Evolutionary conservation across 306 rosid species (phyloP).

Genomic region (Cucurbita maxima): DNA sequence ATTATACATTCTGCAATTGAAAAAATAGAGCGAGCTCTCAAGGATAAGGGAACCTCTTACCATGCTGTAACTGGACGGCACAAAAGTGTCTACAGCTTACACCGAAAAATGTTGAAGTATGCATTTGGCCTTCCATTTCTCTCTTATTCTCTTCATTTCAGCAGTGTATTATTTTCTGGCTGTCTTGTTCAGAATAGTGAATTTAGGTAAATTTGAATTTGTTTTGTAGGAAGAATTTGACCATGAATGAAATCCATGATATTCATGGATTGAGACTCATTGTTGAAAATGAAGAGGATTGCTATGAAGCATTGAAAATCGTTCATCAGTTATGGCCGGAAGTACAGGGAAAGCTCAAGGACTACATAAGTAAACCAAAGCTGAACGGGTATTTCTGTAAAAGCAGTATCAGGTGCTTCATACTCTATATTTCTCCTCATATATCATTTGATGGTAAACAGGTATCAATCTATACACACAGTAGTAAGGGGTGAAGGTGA

Average conservation of each 20-base stretch:
- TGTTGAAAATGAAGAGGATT: slow-evolving; percentile 80
- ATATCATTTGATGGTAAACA: slow-evolving; percentile 9
- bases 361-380: slow-evolving; percentile 69
- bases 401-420: neutral
- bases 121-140: slow-evolving; percentile 15
- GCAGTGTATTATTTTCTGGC: neutral
- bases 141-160: neutral
- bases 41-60: slow-evolving; percentile 58
- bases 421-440: slow-evolving; percentile 11
- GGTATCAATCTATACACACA: slow-evolving; percentile 85
- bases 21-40: slow-evolving; percentile 49
- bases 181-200: neutral
- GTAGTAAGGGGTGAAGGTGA: slow-evolving; percentile 76
- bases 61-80: slow-evolving; percentile 77
- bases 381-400: slow-evolving; percentile 55
- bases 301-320: slow-evolving; percentile 55
- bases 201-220: neutral
- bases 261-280: slow-evolving; percentile 86
- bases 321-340: slow-evolving; percentile 73
- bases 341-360: slow-evolving; percentile 80
- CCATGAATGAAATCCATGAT: slow-evolving; percentile 80
- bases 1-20: slow-evolving; percentile 55
- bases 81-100: slow-evolving; percentile 78
- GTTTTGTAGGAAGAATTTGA: slow-evolving; percentile 60
- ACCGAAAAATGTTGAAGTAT: slow-evolving; percentile 83